These are phyloP conservation scores for Lycium barbarum DNA, from an alignment of 257 asterid species.

Conservation along the genomic window DNA sequence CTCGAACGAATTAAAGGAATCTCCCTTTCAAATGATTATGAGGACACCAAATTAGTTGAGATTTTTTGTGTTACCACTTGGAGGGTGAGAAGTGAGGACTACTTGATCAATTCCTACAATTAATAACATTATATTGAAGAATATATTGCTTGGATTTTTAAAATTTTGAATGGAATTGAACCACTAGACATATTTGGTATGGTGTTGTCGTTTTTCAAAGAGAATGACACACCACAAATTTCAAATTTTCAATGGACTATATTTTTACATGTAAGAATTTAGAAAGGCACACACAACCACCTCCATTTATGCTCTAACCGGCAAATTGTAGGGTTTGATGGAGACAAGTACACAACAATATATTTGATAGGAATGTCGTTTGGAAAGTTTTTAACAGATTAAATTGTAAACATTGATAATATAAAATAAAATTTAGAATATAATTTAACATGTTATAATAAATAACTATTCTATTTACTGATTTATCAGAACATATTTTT, in stretches of 20 bases:
- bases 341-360: background rate
- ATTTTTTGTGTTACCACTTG: background rate
- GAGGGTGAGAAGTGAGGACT: background rate
- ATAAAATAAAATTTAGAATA: background rate
- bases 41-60: background rate
- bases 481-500: background rate
- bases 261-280: background rate
- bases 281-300: conserved; percentile 4
- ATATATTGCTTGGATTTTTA: background rate
- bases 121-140: background rate
- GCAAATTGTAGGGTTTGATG: background rate
- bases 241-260: background rate
- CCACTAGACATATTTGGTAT: conserved; percentile 8
- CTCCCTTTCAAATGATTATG: background rate
- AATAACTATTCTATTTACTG: background rate
- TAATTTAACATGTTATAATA: background rate
- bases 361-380: background rate
- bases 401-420: too few species aligned
- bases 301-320: background rate
- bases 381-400: background rate
- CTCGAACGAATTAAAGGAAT: too few species aligned
- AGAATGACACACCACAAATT: conserved; percentile 7
- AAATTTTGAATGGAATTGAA: background rate
- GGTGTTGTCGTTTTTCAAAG: background rate
- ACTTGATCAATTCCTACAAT: background rate